Evolutionary conservation across 768 basidiomycete genomes (phyloP).

Genomic region (Tylopilus plumbeoviolaceoides): DNA sequence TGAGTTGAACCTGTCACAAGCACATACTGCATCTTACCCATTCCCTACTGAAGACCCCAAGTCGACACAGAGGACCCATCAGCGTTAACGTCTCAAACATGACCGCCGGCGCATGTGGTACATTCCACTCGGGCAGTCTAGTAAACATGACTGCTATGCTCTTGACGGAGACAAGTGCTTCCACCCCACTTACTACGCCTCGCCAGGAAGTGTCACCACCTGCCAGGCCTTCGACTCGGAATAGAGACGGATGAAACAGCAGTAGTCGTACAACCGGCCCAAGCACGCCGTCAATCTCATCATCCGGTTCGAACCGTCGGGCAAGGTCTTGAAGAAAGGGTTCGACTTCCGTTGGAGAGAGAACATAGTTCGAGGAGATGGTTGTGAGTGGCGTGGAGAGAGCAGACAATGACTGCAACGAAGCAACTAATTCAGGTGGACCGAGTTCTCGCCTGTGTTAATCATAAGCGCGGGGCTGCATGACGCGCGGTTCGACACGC

Average conservation of each 20-base stretch:
- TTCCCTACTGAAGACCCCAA: conserved; percentile 86
- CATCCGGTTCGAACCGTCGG: conserved; percentile 72
- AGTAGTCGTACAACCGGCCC: conserved; percentile 63
- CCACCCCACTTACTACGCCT: conserved; percentile 76
- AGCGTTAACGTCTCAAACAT: conserved; percentile 65
- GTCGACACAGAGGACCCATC: conserved; percentile 78
- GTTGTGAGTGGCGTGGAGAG: conserved; percentile 63
- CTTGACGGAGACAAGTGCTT: conserved; percentile 77
- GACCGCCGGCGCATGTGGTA: conserved; percentile 50
- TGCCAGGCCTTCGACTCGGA: conserved; percentile 62
- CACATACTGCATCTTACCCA: conserved; percentile 52
- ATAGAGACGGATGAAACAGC: conserved; percentile 61
- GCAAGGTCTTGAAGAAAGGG: conserved; percentile 83
- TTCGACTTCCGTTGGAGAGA: conserved; percentile 67
- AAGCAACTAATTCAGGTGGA: conserved; percentile 71
- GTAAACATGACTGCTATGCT: conserved; percentile 79
- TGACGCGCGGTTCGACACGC: conserved; percentile 21
- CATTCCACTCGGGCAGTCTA: conserved; percentile 70
- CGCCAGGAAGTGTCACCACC: conserved; percentile 82
- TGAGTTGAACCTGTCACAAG: not conserved
- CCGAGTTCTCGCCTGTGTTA: conserved; percentile 62
- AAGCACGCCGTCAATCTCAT: conserved; percentile 76
- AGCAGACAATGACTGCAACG: conserved; percentile 72
- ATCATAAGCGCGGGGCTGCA: conserved; percentile 1
- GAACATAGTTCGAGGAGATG: conserved; percentile 43